phyloP scores from a whole-genome alignment of 1,139 yeast genomes.

The Hanseniaspora gamundiae region DNA sequence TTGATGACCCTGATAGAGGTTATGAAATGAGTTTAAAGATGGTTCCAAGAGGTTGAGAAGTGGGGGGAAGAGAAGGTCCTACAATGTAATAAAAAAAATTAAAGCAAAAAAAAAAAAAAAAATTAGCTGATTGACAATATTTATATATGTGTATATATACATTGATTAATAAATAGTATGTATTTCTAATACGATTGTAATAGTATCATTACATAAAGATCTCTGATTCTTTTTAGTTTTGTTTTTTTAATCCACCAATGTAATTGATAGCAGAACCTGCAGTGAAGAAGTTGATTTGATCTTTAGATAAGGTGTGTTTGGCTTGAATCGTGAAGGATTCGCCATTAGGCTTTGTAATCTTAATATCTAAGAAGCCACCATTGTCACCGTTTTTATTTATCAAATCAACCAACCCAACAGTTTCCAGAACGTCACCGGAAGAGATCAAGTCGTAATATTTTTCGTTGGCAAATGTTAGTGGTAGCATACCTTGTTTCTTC shows the following conservation, averaged over 20 bases:
- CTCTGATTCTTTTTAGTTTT: not conserved
- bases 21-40: constrained; percentile 38
- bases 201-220: not conserved
- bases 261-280: constrained; percentile 95
- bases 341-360: constrained; percentile 68
- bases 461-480: constrained; percentile 82
- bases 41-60: constrained; percentile 8
- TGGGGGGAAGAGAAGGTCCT: not conserved
- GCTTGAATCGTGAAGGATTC: constrained; percentile 56
- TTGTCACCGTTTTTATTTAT: constrained; percentile 71
- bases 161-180: no score
- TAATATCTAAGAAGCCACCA: constrained; percentile 65
- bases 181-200: not conserved
- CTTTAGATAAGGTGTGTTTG: constrained; percentile 93
- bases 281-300: constrained; percentile 89
- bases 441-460: constrained; percentile 71
- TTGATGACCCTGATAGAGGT: constrained; percentile 51
- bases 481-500: constrained; percentile 94
- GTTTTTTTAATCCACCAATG: constrained; percentile 53
- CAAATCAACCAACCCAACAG: constrained; percentile 69
- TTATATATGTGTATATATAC: no score
- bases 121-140: no score
- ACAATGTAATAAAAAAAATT: no score
- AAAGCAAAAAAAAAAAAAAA: not conserved
- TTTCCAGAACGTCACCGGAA: constrained; percentile 69